Evolutionary conservation across 192 early-diverging fungal genomes (phyloP).

Genomic region (Coemansia biformis): DNA sequence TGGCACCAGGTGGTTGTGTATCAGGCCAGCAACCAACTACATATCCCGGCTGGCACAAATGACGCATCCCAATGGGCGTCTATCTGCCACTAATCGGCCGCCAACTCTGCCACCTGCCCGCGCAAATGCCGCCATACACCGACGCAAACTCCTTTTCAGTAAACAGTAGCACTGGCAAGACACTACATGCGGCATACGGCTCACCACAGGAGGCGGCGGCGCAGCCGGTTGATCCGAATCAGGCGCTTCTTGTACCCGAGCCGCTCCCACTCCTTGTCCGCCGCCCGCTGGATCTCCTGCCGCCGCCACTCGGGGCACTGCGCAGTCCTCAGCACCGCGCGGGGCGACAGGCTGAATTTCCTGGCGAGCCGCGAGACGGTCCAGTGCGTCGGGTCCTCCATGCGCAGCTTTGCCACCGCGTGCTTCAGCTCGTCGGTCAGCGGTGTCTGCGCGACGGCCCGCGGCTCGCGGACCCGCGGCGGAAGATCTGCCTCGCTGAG

Average conservation of each 20-base stretch:
- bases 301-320: conserved; percentile 39
- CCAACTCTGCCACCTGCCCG: background rate
- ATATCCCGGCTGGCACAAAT: too few species aligned
- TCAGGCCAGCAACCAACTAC: too few species aligned
- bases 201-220: conserved; percentile 47
- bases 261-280: conserved; percentile 40
- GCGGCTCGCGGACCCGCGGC: conserved; percentile 28
- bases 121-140: too few species aligned
- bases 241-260: conserved; percentile 48
- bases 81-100: too few species aligned
- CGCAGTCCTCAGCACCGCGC: conserved; percentile 27
- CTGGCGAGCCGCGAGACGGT: conserved; percentile 45
- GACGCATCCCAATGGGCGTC: too few species aligned
- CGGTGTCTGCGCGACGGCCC: conserved; percentile 6
- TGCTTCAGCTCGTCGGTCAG: conserved; percentile 31
- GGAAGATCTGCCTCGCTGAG: conserved; percentile 46
- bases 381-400: conserved; percentile 49
- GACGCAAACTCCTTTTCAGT: too few species aligned
- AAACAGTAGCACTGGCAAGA: too few species aligned
- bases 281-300: conserved; percentile 35
- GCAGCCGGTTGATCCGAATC: conserved; percentile 48
- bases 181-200: background rate
- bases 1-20: too few species aligned
- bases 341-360: conserved; percentile 41
- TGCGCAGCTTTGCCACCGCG: conserved; percentile 31